These are phyloP conservation scores for Porphyrellus cyaneotinctus DNA, from an alignment of 768 basidiomycete genomes.

Conservation along the genomic window DNA sequence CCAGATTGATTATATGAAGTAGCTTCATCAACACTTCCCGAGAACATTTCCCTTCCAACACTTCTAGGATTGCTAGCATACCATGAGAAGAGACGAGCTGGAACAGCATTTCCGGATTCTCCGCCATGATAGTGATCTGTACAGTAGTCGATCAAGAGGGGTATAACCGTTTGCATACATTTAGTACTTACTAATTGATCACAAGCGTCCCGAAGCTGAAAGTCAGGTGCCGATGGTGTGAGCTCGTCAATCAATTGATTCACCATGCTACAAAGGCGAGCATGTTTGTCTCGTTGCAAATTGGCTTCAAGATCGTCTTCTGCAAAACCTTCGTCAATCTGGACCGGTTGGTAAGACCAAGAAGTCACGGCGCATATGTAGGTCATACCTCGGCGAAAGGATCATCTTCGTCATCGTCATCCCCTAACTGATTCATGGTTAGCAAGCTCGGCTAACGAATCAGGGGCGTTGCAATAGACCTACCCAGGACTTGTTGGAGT, in stretches of 20 bases:
- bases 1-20: conserved; percentile 86
- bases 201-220: conserved; percentile 78
- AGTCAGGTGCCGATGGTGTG: conserved; percentile 75
- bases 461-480: conserved; percentile 8
- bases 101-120: conserved; percentile 78
- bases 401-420: conserved; percentile 88
- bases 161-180: neutral
- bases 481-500: conserved; percentile 92
- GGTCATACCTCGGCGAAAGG: conserved; percentile 84
- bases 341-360: conserved; percentile 5
- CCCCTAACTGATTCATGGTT: conserved; percentile 52
- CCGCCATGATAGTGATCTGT: conserved; percentile 71
- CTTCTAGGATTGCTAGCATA: conserved; percentile 91
- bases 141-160: neutral
- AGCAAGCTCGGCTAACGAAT: neutral
- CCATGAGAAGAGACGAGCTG: conserved; percentile 93
- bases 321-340: conserved; percentile 92
- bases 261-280: conserved; percentile 76
- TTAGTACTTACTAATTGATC: conserved; percentile 69
- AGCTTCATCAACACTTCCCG: conserved; percentile 83
- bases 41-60: conserved; percentile 82
- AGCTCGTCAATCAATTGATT: conserved; percentile 86
- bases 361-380: neutral
- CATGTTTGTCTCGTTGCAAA: conserved; percentile 89
- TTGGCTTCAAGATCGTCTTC: conserved; percentile 92